Conservation (phyloP, 768 basidiomycete genomes). For the Leccinum obscurum region DNA sequence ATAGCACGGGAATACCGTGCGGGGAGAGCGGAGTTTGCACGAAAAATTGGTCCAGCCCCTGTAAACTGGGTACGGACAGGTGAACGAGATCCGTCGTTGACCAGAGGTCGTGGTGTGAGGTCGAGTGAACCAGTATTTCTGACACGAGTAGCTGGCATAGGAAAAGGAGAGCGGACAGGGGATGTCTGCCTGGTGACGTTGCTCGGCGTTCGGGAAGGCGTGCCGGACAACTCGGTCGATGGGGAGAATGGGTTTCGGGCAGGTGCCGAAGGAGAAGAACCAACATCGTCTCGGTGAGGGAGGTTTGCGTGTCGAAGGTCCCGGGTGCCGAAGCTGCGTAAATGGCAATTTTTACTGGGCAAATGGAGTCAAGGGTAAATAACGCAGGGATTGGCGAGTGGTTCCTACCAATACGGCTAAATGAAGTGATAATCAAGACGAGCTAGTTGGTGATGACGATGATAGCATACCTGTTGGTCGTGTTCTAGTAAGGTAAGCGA, state of each 20-base stretch:
- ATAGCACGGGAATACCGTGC: constrained; percentile 34
- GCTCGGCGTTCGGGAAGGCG: constrained; percentile 17
- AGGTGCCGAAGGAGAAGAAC: constrained; percentile 36
- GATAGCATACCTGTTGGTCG: constrained; percentile 63
- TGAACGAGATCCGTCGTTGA: constrained; percentile 24
- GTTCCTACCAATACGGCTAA: constrained; percentile 47
- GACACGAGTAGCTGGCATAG: constrained; percentile 31
- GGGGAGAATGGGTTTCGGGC: constrained; percentile 24
- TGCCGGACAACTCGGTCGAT: constrained; percentile 7
- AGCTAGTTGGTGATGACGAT: background rate
- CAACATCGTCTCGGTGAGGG: constrained; percentile 45
- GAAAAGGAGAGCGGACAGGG: constrained; percentile 34
- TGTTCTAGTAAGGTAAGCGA: constrained; percentile 79
- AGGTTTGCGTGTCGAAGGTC: constrained; percentile 74
- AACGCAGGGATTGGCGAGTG: background rate
- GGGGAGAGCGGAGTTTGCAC: constrained; percentile 43
- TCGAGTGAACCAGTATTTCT: constrained; percentile 27
- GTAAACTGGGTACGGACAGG: constrained; percentile 31
- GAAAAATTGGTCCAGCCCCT: constrained; percentile 35
- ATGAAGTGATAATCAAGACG: constrained; percentile 3
- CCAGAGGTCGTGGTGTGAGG: constrained; percentile 18
- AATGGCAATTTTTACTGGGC: constrained; percentile 77
- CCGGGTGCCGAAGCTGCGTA: constrained; percentile 75
- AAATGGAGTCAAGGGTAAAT: background rate
- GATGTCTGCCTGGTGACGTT: constrained; percentile 26